phyloP scores from a whole-genome alignment of 2,329 filamentous ascomycete genomes.

The Whalleya microplaca region DNA sequence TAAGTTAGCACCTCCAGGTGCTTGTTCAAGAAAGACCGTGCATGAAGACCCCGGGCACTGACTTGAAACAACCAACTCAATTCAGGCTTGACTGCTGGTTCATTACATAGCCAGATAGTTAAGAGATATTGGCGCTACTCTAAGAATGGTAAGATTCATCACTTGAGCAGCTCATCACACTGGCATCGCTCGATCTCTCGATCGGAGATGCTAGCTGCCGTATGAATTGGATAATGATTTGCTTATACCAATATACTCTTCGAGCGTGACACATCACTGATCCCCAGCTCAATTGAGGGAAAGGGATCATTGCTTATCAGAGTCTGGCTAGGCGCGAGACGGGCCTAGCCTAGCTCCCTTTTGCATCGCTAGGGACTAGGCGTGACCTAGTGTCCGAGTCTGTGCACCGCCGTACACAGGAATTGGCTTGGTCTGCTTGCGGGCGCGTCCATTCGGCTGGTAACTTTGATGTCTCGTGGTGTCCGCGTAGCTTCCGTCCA shows the following conservation, averaged over 20 bases:
- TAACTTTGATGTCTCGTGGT: not conserved
- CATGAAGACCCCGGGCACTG: not conserved
- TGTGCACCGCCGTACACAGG: not conserved
- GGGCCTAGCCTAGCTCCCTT: not conserved
- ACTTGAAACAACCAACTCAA: not conserved
- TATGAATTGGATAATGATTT: too few species aligned
- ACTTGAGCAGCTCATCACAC: not conserved
- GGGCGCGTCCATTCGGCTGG: not conserved
- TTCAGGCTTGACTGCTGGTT: not conserved
- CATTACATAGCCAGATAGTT: not conserved
- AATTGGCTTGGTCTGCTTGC: not conserved
- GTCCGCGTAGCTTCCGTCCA: too few species aligned
- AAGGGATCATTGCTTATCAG: too few species aligned
- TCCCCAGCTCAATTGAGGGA: too few species aligned
- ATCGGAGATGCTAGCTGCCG: not conserved
- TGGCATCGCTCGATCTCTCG: not conserved
- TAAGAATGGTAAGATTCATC: not conserved
- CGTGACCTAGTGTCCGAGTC: not conserved
- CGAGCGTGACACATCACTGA: not conserved
- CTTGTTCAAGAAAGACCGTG: not conserved
- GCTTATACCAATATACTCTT: not conserved
- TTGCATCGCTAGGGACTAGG: too few species aligned
- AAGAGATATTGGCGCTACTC: not conserved
- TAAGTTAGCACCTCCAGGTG: not conserved
- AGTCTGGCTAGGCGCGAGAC: not conserved